A percentile compares a stretch with the other conserved stretches of the same genome.
Conservation (phyloP, 2,329 filamentous ascomycete species). For the Chaetothyriales sp. region DNA sequence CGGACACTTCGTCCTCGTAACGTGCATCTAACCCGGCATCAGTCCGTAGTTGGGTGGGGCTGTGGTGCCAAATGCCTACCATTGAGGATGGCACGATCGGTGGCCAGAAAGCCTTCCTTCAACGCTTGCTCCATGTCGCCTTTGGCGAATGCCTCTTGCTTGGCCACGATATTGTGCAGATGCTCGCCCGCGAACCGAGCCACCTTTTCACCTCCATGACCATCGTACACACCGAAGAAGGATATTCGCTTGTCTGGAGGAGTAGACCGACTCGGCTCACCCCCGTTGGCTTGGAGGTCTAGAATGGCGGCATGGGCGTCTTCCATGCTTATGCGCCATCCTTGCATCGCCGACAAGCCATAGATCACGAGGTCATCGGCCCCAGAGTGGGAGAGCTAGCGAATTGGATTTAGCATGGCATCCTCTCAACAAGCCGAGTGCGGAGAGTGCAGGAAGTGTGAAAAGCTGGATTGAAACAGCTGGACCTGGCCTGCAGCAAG, state of each 20-base stretch:
- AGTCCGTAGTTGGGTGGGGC: slow-evolving; percentile 11
- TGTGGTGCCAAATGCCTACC: slow-evolving; percentile 40
- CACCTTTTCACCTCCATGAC: slow-evolving; percentile 93
- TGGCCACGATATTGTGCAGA: slow-evolving; percentile 84
- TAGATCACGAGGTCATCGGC: slow-evolving; percentile 87
- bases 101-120: slow-evolving; percentile 93
- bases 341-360: slow-evolving; percentile 96
- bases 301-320: slow-evolving; percentile 84
- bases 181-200: slow-evolving; percentile 84
- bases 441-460: background rate
- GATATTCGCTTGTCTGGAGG: slow-evolving; percentile 60
- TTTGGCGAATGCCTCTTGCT: slow-evolving; percentile 83
- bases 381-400: slow-evolving; percentile 70
- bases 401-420: background rate
- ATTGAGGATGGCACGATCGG: slow-evolving; percentile 85
- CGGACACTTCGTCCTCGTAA: slow-evolving; percentile 95
- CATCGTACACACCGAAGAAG: slow-evolving; percentile 97
- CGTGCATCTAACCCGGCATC: slow-evolving; percentile 55
- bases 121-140: slow-evolving; percentile 89
- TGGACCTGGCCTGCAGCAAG: background rate
- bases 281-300: slow-evolving; percentile 55
- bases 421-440: background rate
- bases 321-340: slow-evolving; percentile 99
- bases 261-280: slow-evolving; percentile 41
- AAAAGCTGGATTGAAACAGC: background rate